These are phyloP conservation scores for Incumbomyces delicatus DNA, from an alignment of 2,329 filamentous ascomycete genomes.

Conservation along the genomic window DNA sequence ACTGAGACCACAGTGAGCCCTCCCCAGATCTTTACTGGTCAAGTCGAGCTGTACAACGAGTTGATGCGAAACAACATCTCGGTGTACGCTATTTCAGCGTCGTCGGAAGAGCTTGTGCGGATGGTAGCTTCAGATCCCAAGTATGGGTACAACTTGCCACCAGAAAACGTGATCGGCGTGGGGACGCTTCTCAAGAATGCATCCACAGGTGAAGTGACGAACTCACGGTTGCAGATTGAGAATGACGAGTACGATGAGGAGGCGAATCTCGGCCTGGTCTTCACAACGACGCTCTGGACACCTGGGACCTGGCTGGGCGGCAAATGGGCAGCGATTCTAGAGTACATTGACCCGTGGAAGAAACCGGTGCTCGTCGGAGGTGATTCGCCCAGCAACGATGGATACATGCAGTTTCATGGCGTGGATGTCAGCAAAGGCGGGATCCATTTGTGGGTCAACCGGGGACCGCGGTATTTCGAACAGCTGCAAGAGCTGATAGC, in stretches of 20 bases:
- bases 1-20: not conserved
- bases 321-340: slow-evolving; percentile 7
- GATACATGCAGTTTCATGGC: slow-evolving; percentile 9
- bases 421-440: slow-evolving; percentile 5
- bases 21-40: slow-evolving; percentile 5
- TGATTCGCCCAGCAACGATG: slow-evolving; percentile 4
- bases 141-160: slow-evolving; percentile 8
- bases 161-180: slow-evolving; percentile 9
- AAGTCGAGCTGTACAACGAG: slow-evolving; percentile 9
- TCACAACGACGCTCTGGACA: slow-evolving; percentile 1
- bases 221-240: slow-evolving; percentile 4
- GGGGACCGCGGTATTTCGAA: not conserved
- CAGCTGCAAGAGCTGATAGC: slow-evolving; percentile 4
- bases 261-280: slow-evolving; percentile 4
- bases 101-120: slow-evolving; percentile 6
- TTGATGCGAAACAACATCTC: slow-evolving; percentile 6
- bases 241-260: slow-evolving; percentile 8
- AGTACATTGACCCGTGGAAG: slow-evolving; percentile 9
- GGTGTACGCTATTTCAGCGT: slow-evolving; percentile 6
- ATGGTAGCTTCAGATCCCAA: slow-evolving; percentile 8
- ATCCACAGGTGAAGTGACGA: slow-evolving; percentile 2
- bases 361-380: slow-evolving; percentile 7
- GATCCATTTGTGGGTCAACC: slow-evolving; percentile 8
- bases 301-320: slow-evolving; percentile 4
- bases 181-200: slow-evolving; percentile 5